These are phyloP conservation scores for Trichophyton equinum DNA, from an alignment of 2,329 filamentous ascomycete species.

Conservation along the genomic window DNA sequence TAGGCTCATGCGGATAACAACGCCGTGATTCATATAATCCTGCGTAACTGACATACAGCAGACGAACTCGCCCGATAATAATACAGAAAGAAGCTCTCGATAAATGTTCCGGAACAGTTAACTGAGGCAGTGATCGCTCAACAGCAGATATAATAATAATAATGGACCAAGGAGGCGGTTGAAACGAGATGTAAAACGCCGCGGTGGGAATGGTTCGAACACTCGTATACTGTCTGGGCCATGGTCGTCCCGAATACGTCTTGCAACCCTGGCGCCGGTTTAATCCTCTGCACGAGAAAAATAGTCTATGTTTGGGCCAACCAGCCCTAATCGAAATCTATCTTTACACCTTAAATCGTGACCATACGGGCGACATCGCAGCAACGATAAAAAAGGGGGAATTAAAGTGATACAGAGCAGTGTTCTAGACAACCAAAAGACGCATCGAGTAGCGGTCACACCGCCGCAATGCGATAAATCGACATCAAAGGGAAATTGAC, in stretches of 20 bases:
- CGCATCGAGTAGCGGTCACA: background rate
- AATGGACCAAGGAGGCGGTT: background rate
- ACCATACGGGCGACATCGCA: background rate
- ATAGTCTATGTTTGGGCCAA: conserved; percentile 4
- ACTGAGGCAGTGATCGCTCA: background rate
- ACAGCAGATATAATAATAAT: background rate
- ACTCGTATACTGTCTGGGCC: background rate
- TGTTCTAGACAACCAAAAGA: background rate
- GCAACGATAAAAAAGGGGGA: background rate
- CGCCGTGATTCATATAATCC: background rate
- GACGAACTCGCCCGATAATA: background rate
- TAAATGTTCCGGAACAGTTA: background rate
- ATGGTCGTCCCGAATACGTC: background rate
- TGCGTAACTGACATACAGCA: background rate
- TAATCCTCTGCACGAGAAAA: background rate
- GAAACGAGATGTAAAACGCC: background rate
- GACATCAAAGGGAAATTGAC: background rate
- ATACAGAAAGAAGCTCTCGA: background rate
- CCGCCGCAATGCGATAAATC: background rate
- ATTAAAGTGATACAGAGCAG: background rate
- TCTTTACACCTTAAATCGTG: conserved; percentile 1
- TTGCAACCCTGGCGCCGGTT: background rate
- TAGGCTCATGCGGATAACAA: background rate
- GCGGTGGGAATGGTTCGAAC: background rate
- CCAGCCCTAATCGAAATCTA: conserved; percentile 2